Evolutionary conservation across 768 basidiomycete species (phyloP).

Genomic region (Naganishia friedmannii): DNA sequence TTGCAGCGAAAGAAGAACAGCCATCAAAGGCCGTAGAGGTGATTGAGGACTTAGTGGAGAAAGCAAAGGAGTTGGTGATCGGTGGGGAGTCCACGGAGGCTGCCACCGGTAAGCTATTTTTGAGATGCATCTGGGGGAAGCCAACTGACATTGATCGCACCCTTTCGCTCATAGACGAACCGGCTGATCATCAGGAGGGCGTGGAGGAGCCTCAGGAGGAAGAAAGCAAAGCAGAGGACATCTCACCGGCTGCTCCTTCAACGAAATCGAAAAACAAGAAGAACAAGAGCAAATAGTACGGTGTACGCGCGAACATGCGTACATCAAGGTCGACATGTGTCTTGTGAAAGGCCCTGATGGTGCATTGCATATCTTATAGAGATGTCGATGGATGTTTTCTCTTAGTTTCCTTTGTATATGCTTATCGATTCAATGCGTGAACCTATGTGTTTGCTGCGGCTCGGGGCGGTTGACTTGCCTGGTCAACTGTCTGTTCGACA

Average conservation of each 20-base stretch:
- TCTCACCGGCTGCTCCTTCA: neutral
- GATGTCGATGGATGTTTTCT: neutral
- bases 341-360: neutral
- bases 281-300: slow-evolving; percentile 21
- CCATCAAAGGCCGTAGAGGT: slow-evolving; percentile 24
- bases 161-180: neutral
- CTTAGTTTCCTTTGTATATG: neutral
- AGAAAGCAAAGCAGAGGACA: slow-evolving; percentile 10
- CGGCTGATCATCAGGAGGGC: neutral
- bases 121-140: neutral
- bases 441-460: too few species aligned
- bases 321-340: neutral
- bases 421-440: neutral
- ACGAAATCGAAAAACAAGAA: slow-evolving; percentile 21
- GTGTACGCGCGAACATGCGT: neutral
- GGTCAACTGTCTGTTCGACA: too few species aligned
- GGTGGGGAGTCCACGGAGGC: slow-evolving; percentile 11
- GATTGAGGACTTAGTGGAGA: slow-evolving; percentile 43
- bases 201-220: slow-evolving; percentile 9
- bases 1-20: neutral
- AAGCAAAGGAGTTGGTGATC: slow-evolving; percentile 48
- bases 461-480: too few species aligned
- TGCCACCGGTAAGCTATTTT: slow-evolving; percentile 1
- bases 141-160: neutral
- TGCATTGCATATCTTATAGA: neutral